These are phyloP conservation scores for Venustampulla echinocandica DNA, from an alignment of 495 filamentous ascomycete genomes.

Conservation along the genomic window DNA sequence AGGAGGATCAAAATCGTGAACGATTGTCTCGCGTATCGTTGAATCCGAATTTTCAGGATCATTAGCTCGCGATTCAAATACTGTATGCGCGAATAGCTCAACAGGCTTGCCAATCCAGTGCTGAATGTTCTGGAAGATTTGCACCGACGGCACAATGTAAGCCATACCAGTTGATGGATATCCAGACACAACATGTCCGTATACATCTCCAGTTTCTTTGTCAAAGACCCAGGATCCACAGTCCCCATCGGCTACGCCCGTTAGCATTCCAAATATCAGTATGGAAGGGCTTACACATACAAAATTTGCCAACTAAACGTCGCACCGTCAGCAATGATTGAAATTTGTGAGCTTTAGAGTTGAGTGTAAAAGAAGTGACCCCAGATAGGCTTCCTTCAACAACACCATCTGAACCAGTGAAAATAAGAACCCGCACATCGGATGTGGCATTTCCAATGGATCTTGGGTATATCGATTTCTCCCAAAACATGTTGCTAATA, in stretches of 20 bases:
- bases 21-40: background rate
- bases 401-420: background rate
- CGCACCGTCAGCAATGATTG: background rate
- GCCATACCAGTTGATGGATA: slow-evolving; percentile 13
- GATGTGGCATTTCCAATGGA: background rate
- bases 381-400: background rate
- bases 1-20: background rate
- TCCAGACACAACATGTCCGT: slow-evolving; percentile 23
- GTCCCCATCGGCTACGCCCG: slow-evolving; percentile 15
- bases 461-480: background rate
- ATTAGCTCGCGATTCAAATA: background rate
- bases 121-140: slow-evolving; percentile 9
- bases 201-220: slow-evolving; percentile 16
- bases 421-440: background rate
- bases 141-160: slow-evolving; percentile 18
- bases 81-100: background rate
- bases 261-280: background rate
- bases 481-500: background rate
- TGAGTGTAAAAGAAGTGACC: background rate
- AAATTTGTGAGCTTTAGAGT: background rate
- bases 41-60: background rate
- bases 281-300: background rate
- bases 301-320: background rate
- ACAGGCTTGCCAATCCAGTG: background rate
- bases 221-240: slow-evolving; percentile 24